A percentile compares a stretch with the other conserved stretches of the same genome.
phyloP scores from a whole-genome alignment of 192 early-diverging fungal genomes.

The Coemansia erecta region DNA sequence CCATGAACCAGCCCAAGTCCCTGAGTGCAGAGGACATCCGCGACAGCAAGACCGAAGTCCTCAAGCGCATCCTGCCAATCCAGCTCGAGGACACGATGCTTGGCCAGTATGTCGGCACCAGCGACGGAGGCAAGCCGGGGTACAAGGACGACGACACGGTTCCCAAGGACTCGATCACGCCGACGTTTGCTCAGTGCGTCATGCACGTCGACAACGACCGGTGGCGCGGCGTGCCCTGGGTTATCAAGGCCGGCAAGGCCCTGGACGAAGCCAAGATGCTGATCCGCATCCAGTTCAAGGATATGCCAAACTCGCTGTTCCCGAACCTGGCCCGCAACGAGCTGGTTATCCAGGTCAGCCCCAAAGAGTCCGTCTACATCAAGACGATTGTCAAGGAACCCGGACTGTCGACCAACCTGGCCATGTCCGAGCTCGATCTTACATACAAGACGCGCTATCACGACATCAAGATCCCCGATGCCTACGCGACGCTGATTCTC shows the following conservation, averaged over 20 bases:
- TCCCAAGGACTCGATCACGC: slow-evolving; percentile 77
- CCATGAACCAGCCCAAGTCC: slow-evolving; percentile 89
- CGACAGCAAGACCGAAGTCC: slow-evolving; percentile 89
- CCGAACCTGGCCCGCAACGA: slow-evolving; percentile 80
- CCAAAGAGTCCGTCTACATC: slow-evolving; percentile 91
- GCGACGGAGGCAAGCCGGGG: slow-evolving; percentile 76
- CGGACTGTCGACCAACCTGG: slow-evolving; percentile 74
- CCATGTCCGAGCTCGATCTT: slow-evolving; percentile 88
- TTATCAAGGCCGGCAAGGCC: slow-evolving; percentile 82
- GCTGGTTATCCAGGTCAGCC: slow-evolving; percentile 90
- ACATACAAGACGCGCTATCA: slow-evolving; percentile 83
- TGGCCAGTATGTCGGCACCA: slow-evolving; percentile 83
- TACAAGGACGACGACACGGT: slow-evolving; percentile 90
- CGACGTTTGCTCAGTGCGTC: slow-evolving; percentile 87
- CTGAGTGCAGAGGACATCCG: slow-evolving; percentile 85
- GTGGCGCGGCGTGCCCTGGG: slow-evolving; percentile 69
- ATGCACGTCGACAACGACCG: slow-evolving; percentile 90
- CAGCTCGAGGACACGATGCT: slow-evolving; percentile 76
- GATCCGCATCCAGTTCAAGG: slow-evolving; percentile 93
- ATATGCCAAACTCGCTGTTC: slow-evolving; percentile 81
- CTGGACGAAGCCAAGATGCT: slow-evolving; percentile 86
- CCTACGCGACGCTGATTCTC: slow-evolving; percentile 90
- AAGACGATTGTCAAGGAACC: slow-evolving; percentile 93
- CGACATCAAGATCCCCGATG: slow-evolving; percentile 87
- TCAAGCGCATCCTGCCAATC: slow-evolving; percentile 73